These are phyloP conservation scores for Arachis stenosperma DNA, from an alignment of 306 rosid genomes.

Conservation along the genomic window DNA sequence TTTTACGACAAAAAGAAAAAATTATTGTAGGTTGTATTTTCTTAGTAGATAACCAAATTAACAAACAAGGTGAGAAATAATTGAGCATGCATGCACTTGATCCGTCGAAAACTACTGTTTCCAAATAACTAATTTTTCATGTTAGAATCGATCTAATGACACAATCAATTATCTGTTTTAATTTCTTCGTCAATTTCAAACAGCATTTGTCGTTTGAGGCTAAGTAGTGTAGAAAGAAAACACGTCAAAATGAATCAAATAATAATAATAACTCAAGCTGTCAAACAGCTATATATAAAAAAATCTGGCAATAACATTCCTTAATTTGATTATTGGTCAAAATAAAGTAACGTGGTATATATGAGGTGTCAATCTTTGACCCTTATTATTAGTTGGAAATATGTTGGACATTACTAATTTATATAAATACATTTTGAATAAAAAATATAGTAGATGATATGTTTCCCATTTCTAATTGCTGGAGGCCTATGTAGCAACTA, in stretches of 20 bases:
- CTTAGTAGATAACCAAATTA: neutral
- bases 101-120: neutral
- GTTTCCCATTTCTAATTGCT: neutral
- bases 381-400: neutral
- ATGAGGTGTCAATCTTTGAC: slow-evolving; percentile 36
- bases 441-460: too few relatives aligned
- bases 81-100: too few relatives aligned
- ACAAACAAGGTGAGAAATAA: neutral
- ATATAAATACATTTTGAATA: neutral
- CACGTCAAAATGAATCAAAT: neutral
- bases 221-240: neutral
- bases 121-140: neutral
- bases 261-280: slow-evolving; percentile 6
- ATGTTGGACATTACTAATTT: slow-evolving; percentile 1
- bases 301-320: neutral
- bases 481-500: neutral
- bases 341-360: slow-evolving; percentile 18
- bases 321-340: neutral
- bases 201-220: neutral
- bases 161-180: neutral
- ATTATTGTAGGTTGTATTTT: too few relatives aligned
- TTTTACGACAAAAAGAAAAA: too few relatives aligned
- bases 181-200: neutral
- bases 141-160: neutral
- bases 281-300: neutral